phyloP scores from a whole-genome alignment of 2,329 filamentous ascomycete genomes.

The Pseudogymnoascus sp. region DNA sequence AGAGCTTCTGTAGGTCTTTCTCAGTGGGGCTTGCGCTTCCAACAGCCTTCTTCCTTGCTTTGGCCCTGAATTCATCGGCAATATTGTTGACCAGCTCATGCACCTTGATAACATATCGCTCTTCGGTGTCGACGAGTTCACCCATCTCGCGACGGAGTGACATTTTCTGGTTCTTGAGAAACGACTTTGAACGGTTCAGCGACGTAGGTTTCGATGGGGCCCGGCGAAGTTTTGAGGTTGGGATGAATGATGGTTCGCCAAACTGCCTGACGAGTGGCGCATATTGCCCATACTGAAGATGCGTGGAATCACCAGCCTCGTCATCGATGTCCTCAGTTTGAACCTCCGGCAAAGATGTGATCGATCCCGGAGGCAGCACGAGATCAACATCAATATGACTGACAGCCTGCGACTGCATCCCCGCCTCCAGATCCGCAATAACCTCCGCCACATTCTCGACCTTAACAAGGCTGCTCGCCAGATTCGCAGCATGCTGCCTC shows the following conservation, averaged over 20 bases:
- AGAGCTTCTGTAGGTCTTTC: slow-evolving; percentile 66
- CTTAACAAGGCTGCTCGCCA: slow-evolving; percentile 77
- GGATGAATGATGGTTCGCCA: slow-evolving; percentile 78
- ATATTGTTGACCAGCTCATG: slow-evolving; percentile 75
- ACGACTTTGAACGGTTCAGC: slow-evolving; percentile 68
- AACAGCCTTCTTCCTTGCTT: slow-evolving; percentile 50
- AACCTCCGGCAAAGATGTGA: slow-evolving; percentile 55
- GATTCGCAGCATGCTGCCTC: slow-evolving; percentile 85
- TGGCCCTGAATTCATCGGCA: slow-evolving; percentile 70
- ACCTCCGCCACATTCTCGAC: slow-evolving; percentile 71
- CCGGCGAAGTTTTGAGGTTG: slow-evolving; percentile 74
- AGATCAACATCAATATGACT: slow-evolving; percentile 85
- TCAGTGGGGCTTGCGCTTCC: slow-evolving; percentile 65
- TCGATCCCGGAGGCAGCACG: slow-evolving; percentile 70
- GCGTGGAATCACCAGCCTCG: slow-evolving; percentile 55
- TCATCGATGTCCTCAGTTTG: slow-evolving; percentile 55
- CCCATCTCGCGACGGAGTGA: slow-evolving; percentile 80
- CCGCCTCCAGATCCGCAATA: slow-evolving; percentile 63
- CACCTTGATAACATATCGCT: slow-evolving; percentile 85
- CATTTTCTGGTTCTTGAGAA: slow-evolving; percentile 74
- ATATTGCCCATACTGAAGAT: slow-evolving; percentile 70
- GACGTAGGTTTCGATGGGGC: slow-evolving; percentile 82
- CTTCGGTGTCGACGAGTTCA: slow-evolving; percentile 88
- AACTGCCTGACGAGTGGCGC: slow-evolving; percentile 69
- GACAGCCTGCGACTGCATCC: slow-evolving; percentile 72